These are phyloP conservation scores for Leccinum pachyderme DNA, from an alignment of 1,284 basidiomycete genomes.

Conservation along the genomic window DNA sequence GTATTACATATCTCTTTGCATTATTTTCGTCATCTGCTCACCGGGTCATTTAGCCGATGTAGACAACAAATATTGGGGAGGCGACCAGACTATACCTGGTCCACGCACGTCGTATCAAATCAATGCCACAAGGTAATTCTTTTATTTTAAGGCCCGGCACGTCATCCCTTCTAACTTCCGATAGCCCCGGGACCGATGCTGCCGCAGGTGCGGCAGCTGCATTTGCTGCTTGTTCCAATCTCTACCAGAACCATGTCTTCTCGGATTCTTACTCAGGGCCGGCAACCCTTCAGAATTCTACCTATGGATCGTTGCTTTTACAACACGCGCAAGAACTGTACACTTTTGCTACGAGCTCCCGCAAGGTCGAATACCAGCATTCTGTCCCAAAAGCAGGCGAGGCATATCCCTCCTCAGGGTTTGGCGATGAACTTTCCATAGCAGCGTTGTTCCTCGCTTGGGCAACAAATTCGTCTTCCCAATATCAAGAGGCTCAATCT, in stretches of 20 bases:
- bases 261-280: conserved; percentile 52
- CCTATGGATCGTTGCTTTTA: conserved; percentile 70
- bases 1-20: conserved; percentile 32
- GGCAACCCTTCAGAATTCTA: conserved; percentile 68
- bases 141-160: background rate
- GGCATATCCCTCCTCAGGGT: conserved; percentile 75
- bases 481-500: conserved; percentile 64
- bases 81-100: conserved; percentile 75
- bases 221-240: conserved; percentile 80
- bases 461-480: conserved; percentile 60
- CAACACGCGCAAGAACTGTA: conserved; percentile 77
- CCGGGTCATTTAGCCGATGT: conserved; percentile 39
- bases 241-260: conserved; percentile 66
- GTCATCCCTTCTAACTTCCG: conserved; percentile 11
- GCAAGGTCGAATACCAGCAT: conserved; percentile 58
- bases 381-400: conserved; percentile 62
- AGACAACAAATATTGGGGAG: conserved; percentile 87
- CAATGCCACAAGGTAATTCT: conserved; percentile 52
- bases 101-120: conserved; percentile 77
- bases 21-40: conserved; percentile 9
- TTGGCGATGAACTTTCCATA: conserved; percentile 67
- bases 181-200: conserved; percentile 82
- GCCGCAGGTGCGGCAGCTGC: conserved; percentile 82
- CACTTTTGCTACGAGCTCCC: conserved; percentile 63
- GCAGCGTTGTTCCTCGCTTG: conserved; percentile 77